Base-by-base conservation (phyloP, 2,329 filamentous ascomycete species). In the Waltergamsia citrina region DNA sequence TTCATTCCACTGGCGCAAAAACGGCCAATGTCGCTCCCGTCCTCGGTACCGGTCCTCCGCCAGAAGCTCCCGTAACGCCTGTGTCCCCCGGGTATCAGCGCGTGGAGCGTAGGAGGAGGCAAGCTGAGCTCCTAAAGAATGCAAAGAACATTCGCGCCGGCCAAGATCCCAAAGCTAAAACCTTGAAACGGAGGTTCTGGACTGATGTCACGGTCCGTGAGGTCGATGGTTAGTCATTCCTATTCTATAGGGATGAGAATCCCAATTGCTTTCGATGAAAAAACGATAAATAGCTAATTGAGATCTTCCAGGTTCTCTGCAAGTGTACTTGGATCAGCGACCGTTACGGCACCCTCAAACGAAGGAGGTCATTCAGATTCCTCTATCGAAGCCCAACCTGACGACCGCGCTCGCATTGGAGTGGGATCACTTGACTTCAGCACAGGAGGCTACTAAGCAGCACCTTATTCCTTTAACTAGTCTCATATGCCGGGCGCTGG, bases 381-480 rank as follows among this genome's bases (percentile, higher is more conserved):
- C 92, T 0, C 48, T 63, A 2, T 72, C 70, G 37, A 96, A 95
- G 62, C 78, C 78, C 21, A 74, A 86, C 49, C 80, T 96, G 25
- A 90, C 90, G 17, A 71, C 79, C 29, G 85, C 85, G 37, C 78
- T 98, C 41, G 92, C 90, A 4, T 63, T 93, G 29, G 92, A 98
- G 65, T 98, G 92, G 92, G 88, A 95, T 54, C 68, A 81, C 32
- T 71, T 98, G 40, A 71, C 79, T 17, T 84, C 83, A 11, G 78
- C 83, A 3, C 81, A 88, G 52, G 85, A 96, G 59, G 85, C 87
- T 0, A 72, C 88, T 25, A 85, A 81, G 54, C 76, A 84, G 38
- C 86, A 96, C 60, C 75, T 93, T 31, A 90, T 95, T 44, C 92
- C 92, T 11, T 66, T 98, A 42, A 96, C 88, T 3, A 87, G 85